Base-by-base conservation (phyloP, 768 basidiomycete species). In the Sporobolomyces phaffii region DNA sequence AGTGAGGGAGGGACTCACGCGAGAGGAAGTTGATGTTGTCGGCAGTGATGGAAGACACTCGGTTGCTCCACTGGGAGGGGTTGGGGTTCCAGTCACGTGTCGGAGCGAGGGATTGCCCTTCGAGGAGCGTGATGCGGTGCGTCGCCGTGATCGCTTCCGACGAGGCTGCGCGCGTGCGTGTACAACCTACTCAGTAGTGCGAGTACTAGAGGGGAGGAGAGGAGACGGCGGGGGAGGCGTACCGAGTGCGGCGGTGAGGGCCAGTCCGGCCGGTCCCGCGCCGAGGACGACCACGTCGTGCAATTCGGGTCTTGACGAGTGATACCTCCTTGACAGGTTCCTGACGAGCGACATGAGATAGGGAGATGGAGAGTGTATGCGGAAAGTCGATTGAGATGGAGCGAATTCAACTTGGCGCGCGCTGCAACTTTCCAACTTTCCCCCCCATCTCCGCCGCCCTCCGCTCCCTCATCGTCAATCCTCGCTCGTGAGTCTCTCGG, bases 261-360 rank as follows among this genome's bases (percentile, higher is more conserved):
- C 88, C 44, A 99, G 82, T 5, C 96, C 96, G 6, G 84, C 90
- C 29, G 91, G 92, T 2, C 93, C 94, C 31, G 90, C 96, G 22
- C 96, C 94, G 29, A 98, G 90, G 73, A 98, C 89, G 26, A 94
- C 89, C 38, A 98, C 82, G 76, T 98, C 96, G 70, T 83, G 86
- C 41, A 76, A 74, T 57, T 80, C 75, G 6, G 36, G 34, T 40
- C 24, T 3, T 33, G 7, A 51, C 50, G 50, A 51, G 50, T 33
- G 50, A 51, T 33, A 51, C 36, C 26, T 18, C 20, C 11, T 41
- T 41, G 40, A 41, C n/a, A n/a, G n/a, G n/a, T n/a, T n/a, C n/a
- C 38, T 38, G 10, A 38, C 38, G 38, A 38, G 38, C 38, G 38
- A 38, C 38, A 38, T 38, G 38, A 17, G 38, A 53, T 24, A 43